A percentile compares a stretch with the other conserved stretches of the same genome.
Evolutionary conservation across 495 filamentous ascomycete genomes (phyloP).

Genomic region (Alectoria sarmentosa): DNA sequence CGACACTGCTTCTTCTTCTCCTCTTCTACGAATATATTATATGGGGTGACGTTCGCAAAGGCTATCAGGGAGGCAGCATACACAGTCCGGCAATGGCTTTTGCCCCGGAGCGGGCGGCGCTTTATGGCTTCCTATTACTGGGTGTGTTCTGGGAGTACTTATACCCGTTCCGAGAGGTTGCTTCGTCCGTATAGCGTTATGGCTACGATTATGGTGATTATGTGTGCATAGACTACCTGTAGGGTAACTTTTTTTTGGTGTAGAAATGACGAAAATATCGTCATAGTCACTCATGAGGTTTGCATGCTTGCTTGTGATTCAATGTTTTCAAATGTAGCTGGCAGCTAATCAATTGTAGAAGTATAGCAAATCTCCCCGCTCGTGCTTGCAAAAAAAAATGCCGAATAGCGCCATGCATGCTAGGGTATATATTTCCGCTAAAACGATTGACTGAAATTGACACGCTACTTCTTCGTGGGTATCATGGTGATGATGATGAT

Average conservation of each 20-base stretch:
- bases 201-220: conserved; percentile 2
- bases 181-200: neutral
- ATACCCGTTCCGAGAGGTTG: neutral
- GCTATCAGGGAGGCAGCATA: conserved; percentile 1
- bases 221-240: conserved; percentile 5
- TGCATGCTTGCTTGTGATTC: neutral
- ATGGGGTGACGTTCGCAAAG: neutral
- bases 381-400: neutral
- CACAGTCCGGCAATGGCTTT: neutral
- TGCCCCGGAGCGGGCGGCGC: neutral
- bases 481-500: conserved; percentile 1
- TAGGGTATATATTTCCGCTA: conserved; percentile 12
- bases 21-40: neutral
- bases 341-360: neutral
- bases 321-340: neutral
- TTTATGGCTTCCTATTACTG: neutral
- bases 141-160: neutral
- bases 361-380: neutral
- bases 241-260: neutral
- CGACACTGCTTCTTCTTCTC: neutral
- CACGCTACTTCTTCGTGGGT: neutral
- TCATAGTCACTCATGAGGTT: neutral
- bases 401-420: neutral
- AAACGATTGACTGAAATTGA: neutral
- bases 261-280: neutral